A percentile compares a stretch with the other conserved stretches of the same genome.
Evolutionary conservation across 805 yeast genomes (phyloP).

Genomic region (Metahyphopichia silvanorum): DNA sequence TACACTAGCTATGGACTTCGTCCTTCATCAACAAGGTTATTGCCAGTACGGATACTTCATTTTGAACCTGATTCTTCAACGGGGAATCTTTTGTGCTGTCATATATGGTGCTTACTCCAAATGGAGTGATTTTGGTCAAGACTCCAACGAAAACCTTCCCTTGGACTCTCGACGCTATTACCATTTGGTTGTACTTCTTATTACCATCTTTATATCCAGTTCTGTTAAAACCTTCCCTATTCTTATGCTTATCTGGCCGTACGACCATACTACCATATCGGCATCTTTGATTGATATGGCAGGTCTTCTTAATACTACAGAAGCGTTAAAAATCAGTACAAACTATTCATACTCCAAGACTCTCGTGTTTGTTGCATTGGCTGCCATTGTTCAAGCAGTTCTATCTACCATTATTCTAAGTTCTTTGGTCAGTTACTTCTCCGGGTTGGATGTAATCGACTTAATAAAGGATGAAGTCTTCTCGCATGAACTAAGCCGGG

Average conservation of each 20-base stretch:
- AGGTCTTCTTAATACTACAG: slow-evolving; percentile 61
- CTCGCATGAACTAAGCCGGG: neutral
- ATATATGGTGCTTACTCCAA: slow-evolving; percentile 24
- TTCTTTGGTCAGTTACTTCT: slow-evolving; percentile 9
- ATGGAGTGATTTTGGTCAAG: slow-evolving; percentile 18
- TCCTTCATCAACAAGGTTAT: slow-evolving; percentile 33
- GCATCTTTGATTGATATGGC: slow-evolving; percentile 56
- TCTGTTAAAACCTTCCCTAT: slow-evolving; percentile 85
- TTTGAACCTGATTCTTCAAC: slow-evolving; percentile 47
- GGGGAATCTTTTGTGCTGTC: slow-evolving; percentile 35
- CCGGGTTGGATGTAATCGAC: too few relatives aligned
- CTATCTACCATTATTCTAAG: slow-evolving; percentile 12
- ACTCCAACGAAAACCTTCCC: slow-evolving; percentile 12
- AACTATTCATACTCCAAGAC: slow-evolving; percentile 12
- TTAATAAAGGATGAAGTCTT: too few relatives aligned
- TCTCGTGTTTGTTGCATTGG: slow-evolving; percentile 9
- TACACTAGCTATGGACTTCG: slow-evolving; percentile 16
- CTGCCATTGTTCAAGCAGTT: slow-evolving; percentile 12
- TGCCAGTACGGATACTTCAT: slow-evolving; percentile 59
- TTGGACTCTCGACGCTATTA: slow-evolving; percentile 29
- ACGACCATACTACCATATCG: slow-evolving; percentile 68
- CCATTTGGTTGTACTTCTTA: slow-evolving; percentile 47
- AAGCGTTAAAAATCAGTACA: slow-evolving; percentile 41
- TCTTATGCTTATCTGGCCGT: slow-evolving; percentile 94
- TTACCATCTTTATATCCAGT: slow-evolving; percentile 72